Evolutionary conservation across 441 rosid species (phyloP).

Genomic region (Croton setiger): DNA sequence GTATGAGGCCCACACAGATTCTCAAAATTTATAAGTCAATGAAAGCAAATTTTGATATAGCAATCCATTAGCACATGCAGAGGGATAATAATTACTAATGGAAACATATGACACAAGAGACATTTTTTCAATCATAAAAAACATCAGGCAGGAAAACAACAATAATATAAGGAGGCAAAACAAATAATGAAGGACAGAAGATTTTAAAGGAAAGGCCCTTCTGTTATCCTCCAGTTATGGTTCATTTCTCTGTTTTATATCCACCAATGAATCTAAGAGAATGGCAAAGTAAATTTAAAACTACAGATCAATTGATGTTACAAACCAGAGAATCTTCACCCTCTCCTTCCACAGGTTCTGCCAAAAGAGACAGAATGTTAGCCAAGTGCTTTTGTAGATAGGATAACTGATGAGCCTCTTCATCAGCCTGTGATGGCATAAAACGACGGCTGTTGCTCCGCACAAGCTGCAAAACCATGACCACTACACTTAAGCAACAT

Average conservation of each 20-base stretch:
- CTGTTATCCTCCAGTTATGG: background rate
- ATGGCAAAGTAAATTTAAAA: slow-evolving; percentile 6
- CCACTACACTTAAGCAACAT: slow-evolving; percentile 15
- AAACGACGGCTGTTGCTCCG: slow-evolving; percentile 97
- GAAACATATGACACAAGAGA: background rate
- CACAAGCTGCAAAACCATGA: slow-evolving; percentile 64
- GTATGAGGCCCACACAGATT: background rate
- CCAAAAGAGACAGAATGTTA: slow-evolving; percentile 80
- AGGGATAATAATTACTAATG: background rate
- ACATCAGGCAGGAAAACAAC: background rate
- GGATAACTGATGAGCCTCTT: slow-evolving; percentile 94
- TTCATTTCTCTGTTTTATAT: slow-evolving; percentile 1
- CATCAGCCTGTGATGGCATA: slow-evolving; percentile 97
- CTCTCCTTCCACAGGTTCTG: slow-evolving; percentile 84
- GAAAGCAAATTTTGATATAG: too few relatives aligned
- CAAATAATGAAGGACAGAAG: background rate
- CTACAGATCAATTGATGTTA: slow-evolving; percentile 19
- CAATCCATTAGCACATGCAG: background rate
- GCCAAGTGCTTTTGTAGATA: slow-evolving; percentile 92
- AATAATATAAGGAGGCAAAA: background rate
- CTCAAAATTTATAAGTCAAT: background rate
- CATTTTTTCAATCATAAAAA: background rate
- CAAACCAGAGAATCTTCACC: slow-evolving; percentile 90
- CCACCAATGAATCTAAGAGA: background rate
- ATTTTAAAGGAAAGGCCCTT: background rate